Percentiles rank a stretch among this genome's conserved stretches.
Conservation (phyloP, 148 eudicot species). For the Agrostemma githago region DNA sequence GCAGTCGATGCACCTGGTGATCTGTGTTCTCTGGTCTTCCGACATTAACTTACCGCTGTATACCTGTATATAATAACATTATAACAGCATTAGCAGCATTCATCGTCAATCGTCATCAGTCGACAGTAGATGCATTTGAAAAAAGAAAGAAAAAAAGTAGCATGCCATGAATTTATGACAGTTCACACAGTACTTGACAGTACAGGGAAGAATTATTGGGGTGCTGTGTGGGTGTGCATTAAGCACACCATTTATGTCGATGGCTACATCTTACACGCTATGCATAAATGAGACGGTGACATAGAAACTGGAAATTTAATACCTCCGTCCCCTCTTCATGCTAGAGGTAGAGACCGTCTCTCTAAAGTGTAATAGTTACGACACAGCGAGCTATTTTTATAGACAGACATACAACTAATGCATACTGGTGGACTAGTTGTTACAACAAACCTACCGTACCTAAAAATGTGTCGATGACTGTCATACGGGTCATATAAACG, state of each 20-base stretch:
- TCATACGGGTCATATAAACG: too few species aligned
- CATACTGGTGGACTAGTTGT: too few species aligned
- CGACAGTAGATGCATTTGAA: background rate
- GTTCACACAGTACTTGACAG: background rate
- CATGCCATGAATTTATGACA: background rate
- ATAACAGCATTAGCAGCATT: background rate
- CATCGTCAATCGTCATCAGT: background rate
- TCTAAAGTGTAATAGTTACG: too few species aligned
- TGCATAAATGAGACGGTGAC: too few species aligned
- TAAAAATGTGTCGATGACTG: too few species aligned
- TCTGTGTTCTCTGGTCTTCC: slow-evolving; percentile 56
- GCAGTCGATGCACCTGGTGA: slow-evolving; percentile 77
- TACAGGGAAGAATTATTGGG: background rate
- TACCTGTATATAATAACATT: slow-evolving; percentile 32
- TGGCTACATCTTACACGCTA: too few species aligned
- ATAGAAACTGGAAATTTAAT: too few species aligned
- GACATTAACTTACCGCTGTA: slow-evolving; percentile 41
- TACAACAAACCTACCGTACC: too few species aligned
- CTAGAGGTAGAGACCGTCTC: too few species aligned
- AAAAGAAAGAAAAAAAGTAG: background rate
- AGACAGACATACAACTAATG: too few species aligned
- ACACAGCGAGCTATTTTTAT: too few species aligned
- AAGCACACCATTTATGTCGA: background rate
- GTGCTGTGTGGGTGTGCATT: background rate
- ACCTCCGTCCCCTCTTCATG: too few species aligned